Evolutionary conservation across 257 asterid genomes (phyloP), one percentile per base, ranked within the genome.

Genomic region (Buddleja alternifolia): DNA sequence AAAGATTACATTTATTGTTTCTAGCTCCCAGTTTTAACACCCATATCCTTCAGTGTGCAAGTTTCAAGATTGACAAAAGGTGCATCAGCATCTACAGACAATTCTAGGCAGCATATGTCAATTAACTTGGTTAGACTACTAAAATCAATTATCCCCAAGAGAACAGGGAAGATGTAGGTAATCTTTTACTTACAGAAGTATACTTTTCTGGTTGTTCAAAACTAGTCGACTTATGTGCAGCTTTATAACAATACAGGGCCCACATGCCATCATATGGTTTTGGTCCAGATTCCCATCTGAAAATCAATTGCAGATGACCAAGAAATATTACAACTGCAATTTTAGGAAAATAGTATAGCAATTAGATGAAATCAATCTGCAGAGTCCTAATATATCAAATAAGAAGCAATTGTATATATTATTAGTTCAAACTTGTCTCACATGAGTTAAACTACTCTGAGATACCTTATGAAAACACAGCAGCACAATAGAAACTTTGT

Each of bases 281-380:
- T 70, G 93, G 88, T 67, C 96, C 96, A 68, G 89, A 79, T 79
- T 86, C 91, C 96, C 93, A 86, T 76, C 96, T 88, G 84, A 69
- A 77, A 71, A 67, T 62, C 69, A 59, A 63, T 62, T 69, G 48
- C 48, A 56, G 54, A 63, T 14, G 48, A 39, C 42, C 54, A 68
- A 25, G 52, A 15, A 67, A 58, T 14, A 46, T 9, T 61, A 44
- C 12, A 37, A 67, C 39, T 68, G 64, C 56, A 72, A 21, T 36
- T 48, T 36, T 47, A 6, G n/a, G 39, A 69, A 53, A 53, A 36
- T 34, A 37, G 20, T 21, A 37, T 37, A 41, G 7, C 54, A 53
- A 62, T 8, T 8, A 29, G 66, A 60, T 16, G 29, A 16, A 29
- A 67, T 32, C 62, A 46, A 65, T 10, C 6, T 12, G 46, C 25